Evolutionary conservation across 768 basidiomycete genomes (phyloP), one percentile per base, ranked within the genome.

Genomic region (Boletus pseudo-olivaceus): DNA sequence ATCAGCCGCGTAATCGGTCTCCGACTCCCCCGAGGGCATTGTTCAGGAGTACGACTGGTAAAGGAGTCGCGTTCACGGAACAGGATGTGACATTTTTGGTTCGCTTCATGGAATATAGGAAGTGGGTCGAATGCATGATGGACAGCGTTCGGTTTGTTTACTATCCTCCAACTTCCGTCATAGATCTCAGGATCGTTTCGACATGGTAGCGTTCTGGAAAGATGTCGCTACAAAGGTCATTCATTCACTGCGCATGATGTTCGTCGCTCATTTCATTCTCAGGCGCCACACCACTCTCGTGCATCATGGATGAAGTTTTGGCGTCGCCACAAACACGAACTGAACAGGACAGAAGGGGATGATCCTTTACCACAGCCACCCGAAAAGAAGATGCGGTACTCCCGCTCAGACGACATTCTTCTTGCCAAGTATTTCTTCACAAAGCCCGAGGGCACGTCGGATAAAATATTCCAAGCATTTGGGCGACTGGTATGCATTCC

Each of bases 241-340:
- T 70, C 48, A 57, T 29, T 23, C 34, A 5, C 8, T 23, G 10
- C 6, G 52, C 38, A 29, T 20, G 58, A 17, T 19, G 0, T 19
- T 49, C 49, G 17, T 26, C 23, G 37, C 50, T 59, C 30, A 62
- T 33, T 8, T 26, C n/a, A 20, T 48, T 44, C 20, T 20, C 62
- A 90, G 87, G 90, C 90, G 0, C 91, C 91, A 0, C 91, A 93
- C 70, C 91, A 93, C 65, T 93, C 91, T 26, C 84, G 90, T 35
- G 91, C 91, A 44, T 93, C 91, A 7, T 93, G 91, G 91, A 91
- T 93, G 89, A 93, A 93, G 71, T 93, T 85, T 70, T 93, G 90
- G 82, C 80, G 91, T 15, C 77, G 91, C 51, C 91, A 93, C 67
- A 90, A 90, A 60, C 91, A 93, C 61, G 91, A 93, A 61, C 73